phyloP scores from a whole-genome alignment of 371 early-diverging fungal species.

The Coemansia sp. region DNA sequence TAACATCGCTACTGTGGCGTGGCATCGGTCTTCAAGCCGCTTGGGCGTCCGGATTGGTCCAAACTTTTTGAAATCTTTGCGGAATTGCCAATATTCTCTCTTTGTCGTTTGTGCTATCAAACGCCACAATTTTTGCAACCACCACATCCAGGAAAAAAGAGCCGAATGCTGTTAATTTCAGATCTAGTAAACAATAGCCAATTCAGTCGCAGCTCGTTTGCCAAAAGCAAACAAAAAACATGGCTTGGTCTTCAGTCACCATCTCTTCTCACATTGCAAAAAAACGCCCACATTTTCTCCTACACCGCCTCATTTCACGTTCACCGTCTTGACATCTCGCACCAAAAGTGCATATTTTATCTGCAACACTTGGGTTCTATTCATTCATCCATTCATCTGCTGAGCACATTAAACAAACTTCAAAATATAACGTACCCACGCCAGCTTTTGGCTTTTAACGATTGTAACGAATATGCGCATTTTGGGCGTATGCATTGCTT shows the following conservation, averaged over 20 bases:
- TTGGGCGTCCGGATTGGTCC: neutral
- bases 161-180: neutral
- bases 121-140: neutral
- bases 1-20: neutral
- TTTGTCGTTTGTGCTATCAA: neutral
- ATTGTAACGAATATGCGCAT: conserved; percentile 29
- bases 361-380: neutral
- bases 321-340: neutral
- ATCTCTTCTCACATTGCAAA: neutral
- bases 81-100: neutral
- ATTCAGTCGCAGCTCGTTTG: neutral
- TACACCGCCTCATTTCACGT: neutral
- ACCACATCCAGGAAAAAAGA: neutral
- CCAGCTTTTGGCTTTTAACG: neutral
- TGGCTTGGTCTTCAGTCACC: neutral
- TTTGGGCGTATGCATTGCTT: conserved; percentile 17
- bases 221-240: neutral
- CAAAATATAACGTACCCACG: neutral
- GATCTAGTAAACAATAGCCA: neutral
- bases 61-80: neutral
- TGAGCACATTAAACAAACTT: neutral
- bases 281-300: neutral
- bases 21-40: conserved; percentile 1
- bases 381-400: neutral
- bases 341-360: neutral